These are phyloP conservation scores for Colletotrichum euphorbiae DNA, from an alignment of 2,329 filamentous ascomycete genomes.

Conservation along the genomic window DNA sequence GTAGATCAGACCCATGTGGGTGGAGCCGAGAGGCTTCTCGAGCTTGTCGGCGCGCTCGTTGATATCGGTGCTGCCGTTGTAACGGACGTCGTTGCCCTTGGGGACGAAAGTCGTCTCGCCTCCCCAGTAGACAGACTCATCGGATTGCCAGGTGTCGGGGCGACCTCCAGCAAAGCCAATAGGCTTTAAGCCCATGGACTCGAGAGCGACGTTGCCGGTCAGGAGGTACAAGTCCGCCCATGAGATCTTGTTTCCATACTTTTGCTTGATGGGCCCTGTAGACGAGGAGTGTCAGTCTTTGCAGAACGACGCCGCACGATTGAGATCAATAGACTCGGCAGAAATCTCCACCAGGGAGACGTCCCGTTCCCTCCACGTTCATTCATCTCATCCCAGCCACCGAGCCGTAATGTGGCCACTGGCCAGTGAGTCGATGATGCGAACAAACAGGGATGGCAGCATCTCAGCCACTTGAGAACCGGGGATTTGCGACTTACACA, in stretches of 20 bases:
- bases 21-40: constrained; percentile 74
- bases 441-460: constrained; percentile 1
- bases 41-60: constrained; percentile 51
- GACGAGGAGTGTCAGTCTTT: not conserved
- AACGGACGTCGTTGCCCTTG: constrained; percentile 76
- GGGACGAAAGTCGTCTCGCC: constrained; percentile 76
- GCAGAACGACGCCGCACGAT: not conserved
- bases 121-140: constrained; percentile 83
- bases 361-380: not conserved
- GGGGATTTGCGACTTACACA: constrained; percentile 50
- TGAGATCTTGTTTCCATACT: constrained; percentile 85
- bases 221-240: constrained; percentile 81
- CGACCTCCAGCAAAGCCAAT: constrained; percentile 81
- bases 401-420: constrained; percentile 7
- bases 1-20: constrained; percentile 84
- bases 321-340: not conserved
- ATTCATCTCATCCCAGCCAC: not conserved
- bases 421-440: constrained; percentile 13
- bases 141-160: constrained; percentile 78
- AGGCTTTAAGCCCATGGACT: constrained; percentile 80
- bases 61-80: constrained; percentile 53
- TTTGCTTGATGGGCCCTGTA: constrained; percentile 77
- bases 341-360: constrained; percentile 17
- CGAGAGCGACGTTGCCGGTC: constrained; percentile 80
- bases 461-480: not conserved